phyloP scores from a whole-genome alignment of 257 asterid species.

The Nicotiana benthamiana region DNA sequence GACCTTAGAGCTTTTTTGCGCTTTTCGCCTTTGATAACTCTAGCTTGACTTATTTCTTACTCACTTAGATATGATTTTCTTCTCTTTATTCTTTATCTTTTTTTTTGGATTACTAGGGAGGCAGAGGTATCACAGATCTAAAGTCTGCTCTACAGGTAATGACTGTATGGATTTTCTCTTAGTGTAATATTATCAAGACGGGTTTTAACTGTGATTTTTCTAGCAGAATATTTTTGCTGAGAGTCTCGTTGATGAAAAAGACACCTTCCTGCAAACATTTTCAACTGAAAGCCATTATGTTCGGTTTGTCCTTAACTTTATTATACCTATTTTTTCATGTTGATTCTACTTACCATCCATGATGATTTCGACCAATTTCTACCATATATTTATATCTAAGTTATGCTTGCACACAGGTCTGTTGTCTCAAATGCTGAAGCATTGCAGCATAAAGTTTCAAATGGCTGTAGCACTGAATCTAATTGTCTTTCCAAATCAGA shows the following conservation, averaged over 20 bases:
- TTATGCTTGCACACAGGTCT: slow-evolving; percentile 41
- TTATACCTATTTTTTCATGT: background rate
- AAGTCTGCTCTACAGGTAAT: slow-evolving; percentile 74
- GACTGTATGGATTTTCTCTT: background rate
- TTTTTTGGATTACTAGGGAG: slow-evolving; percentile 48
- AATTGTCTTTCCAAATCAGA: slow-evolving; percentile 23
- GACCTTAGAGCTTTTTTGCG: too few relatives aligned
- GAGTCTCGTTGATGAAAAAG: slow-evolving; percentile 71
- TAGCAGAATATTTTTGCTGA: slow-evolving; percentile 81
- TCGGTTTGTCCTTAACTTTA: slow-evolving; percentile 38
- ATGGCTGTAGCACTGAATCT: slow-evolving; percentile 30
- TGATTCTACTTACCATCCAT: background rate
- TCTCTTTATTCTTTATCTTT: slow-evolving; percentile 13
- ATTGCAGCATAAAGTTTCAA: slow-evolving; percentile 31
- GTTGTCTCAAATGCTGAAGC: slow-evolving; percentile 47
- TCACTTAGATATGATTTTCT: background rate
- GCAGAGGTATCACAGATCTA: slow-evolving; percentile 86
- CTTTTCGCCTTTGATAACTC: too few relatives aligned
- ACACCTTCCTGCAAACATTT: slow-evolving; percentile 74
- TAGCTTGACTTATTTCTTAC: background rate
- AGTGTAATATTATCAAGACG: background rate
- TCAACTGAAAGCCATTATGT: slow-evolving; percentile 52
- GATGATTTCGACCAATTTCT: background rate
- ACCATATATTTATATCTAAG: background rate
- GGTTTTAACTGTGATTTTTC: background rate